phyloP scores from a whole-genome alignment of 768 basidiomycete species.

The Russula virescens region DNA sequence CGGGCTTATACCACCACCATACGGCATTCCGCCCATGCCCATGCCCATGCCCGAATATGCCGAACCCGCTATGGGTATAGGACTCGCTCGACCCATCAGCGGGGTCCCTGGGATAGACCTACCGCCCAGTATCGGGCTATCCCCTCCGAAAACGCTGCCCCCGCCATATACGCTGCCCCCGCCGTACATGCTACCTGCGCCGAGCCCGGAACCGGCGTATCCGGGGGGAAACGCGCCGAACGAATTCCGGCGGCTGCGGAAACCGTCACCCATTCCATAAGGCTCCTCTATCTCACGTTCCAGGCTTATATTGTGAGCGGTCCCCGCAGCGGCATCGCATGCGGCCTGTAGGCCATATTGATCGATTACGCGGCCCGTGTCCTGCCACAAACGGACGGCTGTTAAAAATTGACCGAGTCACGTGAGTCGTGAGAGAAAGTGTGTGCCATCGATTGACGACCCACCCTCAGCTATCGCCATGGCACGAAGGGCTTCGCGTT shows the following conservation, averaged over 20 bases:
- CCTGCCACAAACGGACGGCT: constrained; percentile 56
- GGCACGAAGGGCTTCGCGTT: constrained; percentile 60
- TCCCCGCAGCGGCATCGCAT: constrained; percentile 20
- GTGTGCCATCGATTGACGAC: not conserved
- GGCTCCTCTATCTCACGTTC: constrained; percentile 14
- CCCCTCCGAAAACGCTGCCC: not conserved
- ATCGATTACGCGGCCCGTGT: constrained; percentile 37
- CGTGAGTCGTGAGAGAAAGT: constrained; percentile 8
- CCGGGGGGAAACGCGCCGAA: constrained; percentile 6
- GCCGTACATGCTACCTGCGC: constrained; percentile 1
- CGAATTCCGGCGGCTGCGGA: constrained; percentile 13
- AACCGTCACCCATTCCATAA: constrained; percentile 3
- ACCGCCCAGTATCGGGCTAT: not conserved
- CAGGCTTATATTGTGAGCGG: constrained; percentile 7
- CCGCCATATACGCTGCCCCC: not conserved
- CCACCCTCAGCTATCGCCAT: constrained; percentile 69
- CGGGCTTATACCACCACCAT: not conserved
- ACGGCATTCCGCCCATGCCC: too few relatives aligned
- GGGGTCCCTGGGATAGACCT: not conserved
- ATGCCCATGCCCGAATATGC: not conserved
- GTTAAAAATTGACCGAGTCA: not conserved
- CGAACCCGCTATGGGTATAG: constrained; percentile 10
- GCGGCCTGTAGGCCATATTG: constrained; percentile 18
- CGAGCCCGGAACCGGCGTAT: not conserved
- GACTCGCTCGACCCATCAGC: not conserved